These are phyloP conservation scores for Orbilia brochopaga DNA, from an alignment of 2,329 filamentous ascomycete species.

Conservation along the genomic window DNA sequence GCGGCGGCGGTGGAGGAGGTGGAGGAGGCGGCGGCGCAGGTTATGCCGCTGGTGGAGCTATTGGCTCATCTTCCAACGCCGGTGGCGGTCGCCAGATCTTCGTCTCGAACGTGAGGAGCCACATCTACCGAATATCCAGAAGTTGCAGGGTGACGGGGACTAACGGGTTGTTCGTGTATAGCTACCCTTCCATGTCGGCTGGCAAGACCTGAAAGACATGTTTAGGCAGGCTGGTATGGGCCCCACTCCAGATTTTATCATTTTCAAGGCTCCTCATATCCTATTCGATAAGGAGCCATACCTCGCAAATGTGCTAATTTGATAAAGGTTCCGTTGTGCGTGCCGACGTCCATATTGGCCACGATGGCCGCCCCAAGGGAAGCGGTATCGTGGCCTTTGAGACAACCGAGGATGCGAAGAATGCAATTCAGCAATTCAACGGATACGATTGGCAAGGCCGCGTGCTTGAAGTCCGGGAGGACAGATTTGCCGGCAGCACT, in stretches of 20 bases:
- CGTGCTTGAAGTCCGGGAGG: conserved; percentile 89
- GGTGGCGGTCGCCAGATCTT: conserved; percentile 85
- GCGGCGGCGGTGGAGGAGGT: conserved; percentile 58
- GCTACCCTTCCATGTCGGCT: conserved; percentile 96
- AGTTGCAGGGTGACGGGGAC: background rate
- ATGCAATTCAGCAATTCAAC: conserved; percentile 96
- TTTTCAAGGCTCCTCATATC: background rate
- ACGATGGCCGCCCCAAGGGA: conserved; percentile 91
- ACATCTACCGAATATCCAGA: conserved; percentile 38
- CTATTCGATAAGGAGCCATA: background rate
- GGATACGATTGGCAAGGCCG: conserved; percentile 98
- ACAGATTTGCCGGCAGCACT: conserved; percentile 78
- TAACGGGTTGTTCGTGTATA: conserved; percentile 58
- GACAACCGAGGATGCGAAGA: conserved; percentile 89
- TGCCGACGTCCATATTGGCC: conserved; percentile 90
- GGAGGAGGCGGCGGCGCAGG: conserved; percentile 66
- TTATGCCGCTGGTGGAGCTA: conserved; percentile 55
- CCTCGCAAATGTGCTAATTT: conserved; percentile 17
- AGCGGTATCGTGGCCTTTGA: conserved; percentile 98
- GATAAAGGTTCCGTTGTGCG: conserved; percentile 78
- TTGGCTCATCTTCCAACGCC: conserved; percentile 54
- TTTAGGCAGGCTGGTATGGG: conserved; percentile 94
- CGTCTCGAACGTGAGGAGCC: conserved; percentile 84
- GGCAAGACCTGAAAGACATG: conserved; percentile 98
- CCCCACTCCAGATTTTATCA: conserved; percentile 23